Evolutionary conservation across 2,329 filamentous ascomycete species (phyloP).

Genomic region (Fusarium staphyleae): DNA sequence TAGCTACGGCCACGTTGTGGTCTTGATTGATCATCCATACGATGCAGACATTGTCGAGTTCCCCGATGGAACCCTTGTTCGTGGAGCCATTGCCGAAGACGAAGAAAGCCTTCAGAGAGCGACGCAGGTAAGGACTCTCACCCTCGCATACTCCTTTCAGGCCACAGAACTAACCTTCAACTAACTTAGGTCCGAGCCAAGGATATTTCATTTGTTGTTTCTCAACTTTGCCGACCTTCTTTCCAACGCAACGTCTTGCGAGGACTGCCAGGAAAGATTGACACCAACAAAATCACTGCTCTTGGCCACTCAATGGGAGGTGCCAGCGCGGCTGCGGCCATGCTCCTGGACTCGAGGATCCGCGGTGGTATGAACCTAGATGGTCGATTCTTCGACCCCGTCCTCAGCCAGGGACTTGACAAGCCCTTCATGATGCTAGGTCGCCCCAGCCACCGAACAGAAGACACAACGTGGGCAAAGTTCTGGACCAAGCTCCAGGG

Average conservation of each 20-base stretch:
- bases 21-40: conserved; percentile 58
- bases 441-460: conserved; percentile 37
- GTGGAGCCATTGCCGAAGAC: conserved; percentile 21
- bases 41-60: conserved; percentile 56
- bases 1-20: conserved; percentile 54
- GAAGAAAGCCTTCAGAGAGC: conserved; percentile 20
- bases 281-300: conserved; percentile 43
- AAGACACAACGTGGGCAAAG: conserved; percentile 45
- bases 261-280: conserved; percentile 35
- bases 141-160: no score
- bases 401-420: conserved; percentile 38
- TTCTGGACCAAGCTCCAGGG: conserved; percentile 42
- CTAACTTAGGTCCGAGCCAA: conserved; percentile 45
- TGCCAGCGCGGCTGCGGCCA: conserved; percentile 46
- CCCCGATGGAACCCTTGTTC: conserved; percentile 49
- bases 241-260: conserved; percentile 25
- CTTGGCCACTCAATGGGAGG: conserved; percentile 53
- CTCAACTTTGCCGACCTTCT: conserved; percentile 40
- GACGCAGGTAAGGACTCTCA: conserved; percentile 19
- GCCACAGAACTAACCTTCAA: accelerated
- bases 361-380: conserved; percentile 51
- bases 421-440: conserved; percentile 46
- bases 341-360: conserved; percentile 45
- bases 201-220: conserved; percentile 50
- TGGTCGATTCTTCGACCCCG: conserved; percentile 46